Base-by-base conservation (phyloP, 2,329 filamentous ascomycete species). In the Stylonectria norvegica region DNA sequence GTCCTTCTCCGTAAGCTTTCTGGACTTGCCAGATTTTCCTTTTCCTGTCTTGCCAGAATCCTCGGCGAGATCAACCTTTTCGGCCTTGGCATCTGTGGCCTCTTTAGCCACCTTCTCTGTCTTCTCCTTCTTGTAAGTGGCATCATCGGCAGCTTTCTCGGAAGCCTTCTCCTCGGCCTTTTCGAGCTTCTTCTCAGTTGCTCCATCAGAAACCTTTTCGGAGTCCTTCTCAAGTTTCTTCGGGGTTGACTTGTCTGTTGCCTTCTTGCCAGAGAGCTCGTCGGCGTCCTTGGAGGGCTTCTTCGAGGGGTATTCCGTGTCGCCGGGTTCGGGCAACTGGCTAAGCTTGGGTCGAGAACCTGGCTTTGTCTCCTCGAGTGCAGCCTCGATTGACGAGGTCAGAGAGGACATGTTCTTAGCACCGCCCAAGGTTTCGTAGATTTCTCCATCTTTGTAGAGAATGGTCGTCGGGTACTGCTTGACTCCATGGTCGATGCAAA, bases 381-480 rank as follows among this genome's bases (percentile, higher is more conserved):
- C 78, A 43, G 79, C 72, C 65, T 97, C 93, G 17, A 97, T 72
- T 59, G 85, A 81, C 2, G 74, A 66, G 57, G 82, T 85, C 54
- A 96, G 61, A 4, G 69, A 63, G 19, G 76, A 67, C 59, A 95
- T 81, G 38, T 76, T 72, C 65, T 86, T 87, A 22, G 72, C 73
- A 22, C 89, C 90, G 12, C 71, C 71, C 40, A 85, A 73, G 36
- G 71, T 70, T 42, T 86, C 80, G 5, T 81, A 64, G 33, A 78
- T 66, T 55, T 85, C 73, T 40, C 89, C 89, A 62, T 95, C 76
- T 61, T 93, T 84, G 69, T 83, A 96, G 9, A 97, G 70, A 16
- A 81, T 69, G 31, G 94, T 86, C 2, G 82, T 85, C 1, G 93
- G 93, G 59, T 80, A 97, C 14, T 78, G 79, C 34, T 63, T 59